A percentile compares a stretch with the other conserved stretches of the same genome.
Conservation (phyloP, 305 asterid species). For the Euphrasia arctica region DNA sequence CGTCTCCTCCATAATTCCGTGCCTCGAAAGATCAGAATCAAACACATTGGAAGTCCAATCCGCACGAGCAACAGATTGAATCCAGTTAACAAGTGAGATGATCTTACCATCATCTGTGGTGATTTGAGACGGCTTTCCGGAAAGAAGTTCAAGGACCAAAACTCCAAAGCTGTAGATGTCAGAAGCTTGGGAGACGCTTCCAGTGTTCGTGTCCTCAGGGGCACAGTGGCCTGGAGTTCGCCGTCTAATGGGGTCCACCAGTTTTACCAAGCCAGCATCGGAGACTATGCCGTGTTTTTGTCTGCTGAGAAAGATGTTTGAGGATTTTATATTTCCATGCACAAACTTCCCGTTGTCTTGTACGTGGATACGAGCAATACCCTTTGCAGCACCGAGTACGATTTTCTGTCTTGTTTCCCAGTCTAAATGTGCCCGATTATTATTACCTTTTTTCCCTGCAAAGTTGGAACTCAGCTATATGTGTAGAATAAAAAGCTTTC, state of each 20-base stretch:
- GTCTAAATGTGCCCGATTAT: background rate
- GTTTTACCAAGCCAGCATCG: slow-evolving; percentile 17
- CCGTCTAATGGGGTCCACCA: background rate
- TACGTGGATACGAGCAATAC: slow-evolving; percentile 25
- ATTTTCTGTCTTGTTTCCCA: slow-evolving; percentile 23
- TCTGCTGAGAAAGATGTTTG: slow-evolving; percentile 24
- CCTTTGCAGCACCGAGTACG: slow-evolving; percentile 29
- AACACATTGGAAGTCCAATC: slow-evolving; percentile 13
- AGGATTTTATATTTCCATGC: slow-evolving; percentile 28
- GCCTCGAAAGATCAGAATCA: slow-evolving; percentile 17
- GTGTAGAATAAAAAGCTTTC: background rate
- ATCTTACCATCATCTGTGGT: background rate
- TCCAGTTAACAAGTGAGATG: slow-evolving; percentile 16
- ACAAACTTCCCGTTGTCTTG: slow-evolving; percentile 19
- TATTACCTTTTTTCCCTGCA: slow-evolving; percentile 1
- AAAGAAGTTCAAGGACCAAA: slow-evolving; percentile 27
- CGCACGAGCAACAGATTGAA: background rate
- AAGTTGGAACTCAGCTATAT: background rate
- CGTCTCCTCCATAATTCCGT: background rate
- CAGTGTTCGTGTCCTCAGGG: slow-evolving; percentile 21
- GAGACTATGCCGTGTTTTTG: slow-evolving; percentile 16
- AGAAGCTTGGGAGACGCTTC: slow-evolving; percentile 28
- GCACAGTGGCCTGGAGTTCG: slow-evolving; percentile 8
- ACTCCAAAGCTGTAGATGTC: slow-evolving; percentile 34
- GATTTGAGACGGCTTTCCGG: slow-evolving; percentile 4